A percentile compares a stretch with the other conserved stretches of the same genome.
These are phyloP conservation scores for Leishmania arabica DNA, from an alignment of 208 protist species.

Conservation along the genomic window DNA sequence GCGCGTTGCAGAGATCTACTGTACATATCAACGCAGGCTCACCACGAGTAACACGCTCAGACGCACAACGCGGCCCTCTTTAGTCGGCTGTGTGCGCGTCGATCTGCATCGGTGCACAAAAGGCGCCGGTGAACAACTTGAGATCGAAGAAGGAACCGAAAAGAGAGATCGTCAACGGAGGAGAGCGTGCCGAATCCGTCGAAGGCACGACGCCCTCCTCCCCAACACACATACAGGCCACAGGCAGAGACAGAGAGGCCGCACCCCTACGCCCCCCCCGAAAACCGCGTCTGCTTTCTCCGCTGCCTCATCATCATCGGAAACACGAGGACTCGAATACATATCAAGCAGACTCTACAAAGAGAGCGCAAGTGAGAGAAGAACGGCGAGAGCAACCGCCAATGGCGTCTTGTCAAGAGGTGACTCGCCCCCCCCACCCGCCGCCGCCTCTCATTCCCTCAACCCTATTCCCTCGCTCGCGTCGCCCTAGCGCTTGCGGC, in stretches of 20 bases:
- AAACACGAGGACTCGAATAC: background rate
- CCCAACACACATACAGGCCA: background rate
- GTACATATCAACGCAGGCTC: background rate
- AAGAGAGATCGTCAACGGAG: background rate
- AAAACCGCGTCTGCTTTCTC: background rate
- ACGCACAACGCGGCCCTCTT: background rate
- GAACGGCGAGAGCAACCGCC: background rate
- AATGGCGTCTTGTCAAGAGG: background rate
- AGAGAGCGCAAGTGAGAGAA: background rate
- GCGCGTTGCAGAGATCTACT: background rate
- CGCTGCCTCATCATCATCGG: background rate
- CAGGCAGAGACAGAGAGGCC: background rate
- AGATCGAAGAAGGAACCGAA: background rate
- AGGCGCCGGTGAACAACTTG: background rate
- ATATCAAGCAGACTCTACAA: background rate
- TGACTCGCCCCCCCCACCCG: background rate
- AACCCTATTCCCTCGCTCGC: background rate
- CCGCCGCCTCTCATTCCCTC: background rate
- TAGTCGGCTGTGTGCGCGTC: background rate
- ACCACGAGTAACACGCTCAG: background rate
- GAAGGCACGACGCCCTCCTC: background rate
- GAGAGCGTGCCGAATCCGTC: background rate
- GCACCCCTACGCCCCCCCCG: background rate
- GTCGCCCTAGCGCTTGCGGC: constrained; percentile 6
- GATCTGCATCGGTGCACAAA: background rate